Evolutionary conservation across 2,329 filamentous ascomycete species (phyloP), one percentile per base, ranked within the genome.

Genomic region (Taxawa tesnikishii): DNA sequence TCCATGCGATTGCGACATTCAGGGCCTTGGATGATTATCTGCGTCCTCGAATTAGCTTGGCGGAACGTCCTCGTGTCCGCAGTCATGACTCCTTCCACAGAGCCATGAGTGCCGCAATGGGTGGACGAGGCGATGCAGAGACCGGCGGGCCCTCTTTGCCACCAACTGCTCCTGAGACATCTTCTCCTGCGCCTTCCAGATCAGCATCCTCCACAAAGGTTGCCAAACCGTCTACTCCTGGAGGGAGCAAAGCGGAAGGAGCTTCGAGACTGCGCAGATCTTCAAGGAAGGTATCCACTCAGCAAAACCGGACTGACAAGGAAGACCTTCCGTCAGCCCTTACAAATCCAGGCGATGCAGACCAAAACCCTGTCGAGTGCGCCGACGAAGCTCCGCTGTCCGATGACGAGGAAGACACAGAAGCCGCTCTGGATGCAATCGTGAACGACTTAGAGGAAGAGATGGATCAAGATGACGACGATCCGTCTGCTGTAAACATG

Each of bases 1-100:
- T 98, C 36, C 90, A 98, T 54, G 90, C 90, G 11, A 96, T 98
- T 48, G 88, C 90, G 3, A 96, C 87, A 0, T 96, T 98, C 64
- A 96, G 94, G 55, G 83, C 88, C 1, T 63, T 98, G 15, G 90
- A 96, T 50, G 90, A 98, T 52, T 98, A 96, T 54, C 67, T 98
- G 26, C 78, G 90, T 23, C 90, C 90, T 6, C 74, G 88, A 38
- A 93, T 98, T 37, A 84, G 69, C 46, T 55, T 90, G 10, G 75
- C 81, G 3, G 85, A 94, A 41, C 74, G 83, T 13, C 73, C 81
- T 9, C 69, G 77, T 26, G 40, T 35, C 17, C 70, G 79, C 40
- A 60, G 59, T 41, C 62, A 60, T 51, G 79, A 63, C 32, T 73
- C 77, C 1, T 60, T 85, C 16, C 70, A 75, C 2, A 65, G 75